Conservation (phyloP, 2,329 filamentous ascomycete genomes). For the Calonectria ilicicola region DNA sequence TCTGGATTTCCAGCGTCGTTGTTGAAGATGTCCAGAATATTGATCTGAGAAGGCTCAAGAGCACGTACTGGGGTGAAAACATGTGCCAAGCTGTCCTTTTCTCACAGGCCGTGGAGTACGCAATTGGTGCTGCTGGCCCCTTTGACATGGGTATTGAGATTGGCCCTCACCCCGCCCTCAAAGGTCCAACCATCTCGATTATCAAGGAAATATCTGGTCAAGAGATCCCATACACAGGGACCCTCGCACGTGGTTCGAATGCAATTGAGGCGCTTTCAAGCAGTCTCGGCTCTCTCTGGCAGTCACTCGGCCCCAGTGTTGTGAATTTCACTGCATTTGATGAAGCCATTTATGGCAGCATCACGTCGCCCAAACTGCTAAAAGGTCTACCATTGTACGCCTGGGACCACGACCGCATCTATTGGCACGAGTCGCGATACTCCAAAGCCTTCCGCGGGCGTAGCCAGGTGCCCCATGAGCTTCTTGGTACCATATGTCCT, state of each 20-base stretch:
- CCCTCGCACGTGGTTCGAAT: conserved; percentile 23
- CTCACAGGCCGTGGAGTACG: conserved; percentile 27
- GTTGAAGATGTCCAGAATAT: not conserved
- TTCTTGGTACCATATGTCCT: not conserved
- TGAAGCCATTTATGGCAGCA: not conserved
- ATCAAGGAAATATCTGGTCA: conserved; percentile 9
- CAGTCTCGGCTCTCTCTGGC: not conserved
- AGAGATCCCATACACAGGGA: conserved; percentile 11
- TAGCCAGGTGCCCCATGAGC: not conserved
- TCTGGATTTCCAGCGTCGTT: not conserved
- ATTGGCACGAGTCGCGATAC: not conserved
- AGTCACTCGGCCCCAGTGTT: not conserved
- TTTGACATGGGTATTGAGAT: conserved; percentile 49
- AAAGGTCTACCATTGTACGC: not conserved
- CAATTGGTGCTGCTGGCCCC: not conserved
- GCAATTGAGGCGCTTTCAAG: not conserved
- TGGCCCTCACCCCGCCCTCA: conserved; percentile 61
- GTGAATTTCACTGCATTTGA: not conserved
- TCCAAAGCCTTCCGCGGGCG: not conserved
- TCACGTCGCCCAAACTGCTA: not conserved
- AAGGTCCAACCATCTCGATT: conserved; percentile 59
- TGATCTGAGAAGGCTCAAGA: not conserved
- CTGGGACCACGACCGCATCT: not conserved
- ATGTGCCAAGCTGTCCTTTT: conserved; percentile 40
- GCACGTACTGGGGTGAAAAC: conserved; percentile 41